Evolutionary conservation across 2,329 filamentous ascomycete genomes (phyloP).

Genomic region (Exophiala sideris): DNA sequence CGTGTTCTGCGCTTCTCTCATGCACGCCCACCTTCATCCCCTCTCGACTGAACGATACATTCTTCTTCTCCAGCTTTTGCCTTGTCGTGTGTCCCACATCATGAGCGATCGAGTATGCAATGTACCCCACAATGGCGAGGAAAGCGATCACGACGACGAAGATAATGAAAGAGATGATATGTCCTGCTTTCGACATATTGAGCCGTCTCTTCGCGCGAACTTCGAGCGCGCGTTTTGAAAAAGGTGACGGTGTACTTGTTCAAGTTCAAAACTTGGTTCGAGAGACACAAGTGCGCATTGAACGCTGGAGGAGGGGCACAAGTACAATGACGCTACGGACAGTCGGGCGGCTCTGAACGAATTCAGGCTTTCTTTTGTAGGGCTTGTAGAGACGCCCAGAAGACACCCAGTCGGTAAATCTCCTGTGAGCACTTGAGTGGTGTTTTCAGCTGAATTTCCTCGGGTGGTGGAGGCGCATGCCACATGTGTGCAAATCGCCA

Average conservation of each 20-base stretch:
- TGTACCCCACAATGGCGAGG: slow-evolving; percentile 53
- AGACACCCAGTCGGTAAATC: too few species aligned
- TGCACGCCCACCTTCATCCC: slow-evolving; percentile 61
- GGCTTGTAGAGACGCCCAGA: too few species aligned
- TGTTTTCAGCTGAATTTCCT: not conserved
- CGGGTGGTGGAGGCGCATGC: too few species aligned
- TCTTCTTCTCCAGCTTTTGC: slow-evolving; percentile 62
- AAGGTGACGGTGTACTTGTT: not conserved
- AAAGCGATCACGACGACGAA: slow-evolving; percentile 53
- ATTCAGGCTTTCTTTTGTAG: too few species aligned
- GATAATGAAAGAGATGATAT: slow-evolving; percentile 55
- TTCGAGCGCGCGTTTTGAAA: not conserved
- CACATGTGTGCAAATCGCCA: too few species aligned
- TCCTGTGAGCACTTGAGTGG: too few species aligned
- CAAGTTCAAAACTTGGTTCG: not conserved
- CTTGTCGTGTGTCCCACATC: slow-evolving; percentile 57
- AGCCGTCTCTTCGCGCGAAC: not conserved
- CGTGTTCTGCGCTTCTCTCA: slow-evolving; percentile 55
- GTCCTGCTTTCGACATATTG: slow-evolving; percentile 23
- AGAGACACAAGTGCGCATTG: too few species aligned
- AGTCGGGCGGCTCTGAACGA: too few species aligned
- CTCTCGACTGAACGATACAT: slow-evolving; percentile 58
- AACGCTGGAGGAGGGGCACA: too few species aligned
- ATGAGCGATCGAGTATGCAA: slow-evolving; percentile 57
- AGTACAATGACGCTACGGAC: too few species aligned